Conservation (phyloP, 2,329 filamentous ascomycete genomes). For the Cordyceps pruinosa region DNA sequence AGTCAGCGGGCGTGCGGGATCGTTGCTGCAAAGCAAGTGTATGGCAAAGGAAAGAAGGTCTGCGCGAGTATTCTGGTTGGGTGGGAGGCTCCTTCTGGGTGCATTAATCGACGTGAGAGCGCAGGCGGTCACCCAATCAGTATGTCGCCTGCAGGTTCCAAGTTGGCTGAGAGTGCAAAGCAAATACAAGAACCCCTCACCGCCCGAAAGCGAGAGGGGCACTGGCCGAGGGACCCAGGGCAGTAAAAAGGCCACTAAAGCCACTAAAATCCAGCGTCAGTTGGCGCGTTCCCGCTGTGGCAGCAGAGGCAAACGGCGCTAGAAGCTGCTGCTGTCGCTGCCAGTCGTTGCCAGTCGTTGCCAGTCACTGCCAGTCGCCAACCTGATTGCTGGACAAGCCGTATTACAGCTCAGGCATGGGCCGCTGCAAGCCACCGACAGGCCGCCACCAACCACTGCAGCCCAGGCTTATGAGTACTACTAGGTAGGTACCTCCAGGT, state of each 20-base stretch:
- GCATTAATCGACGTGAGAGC: constrained; percentile 3
- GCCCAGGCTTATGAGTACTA: too few species aligned
- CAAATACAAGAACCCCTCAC: constrained; percentile 12
- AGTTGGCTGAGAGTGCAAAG: neutral
- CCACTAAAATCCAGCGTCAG: too few species aligned
- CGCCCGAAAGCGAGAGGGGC: constrained; percentile 9
- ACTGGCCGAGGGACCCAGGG: neutral
- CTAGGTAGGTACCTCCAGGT: too few species aligned
- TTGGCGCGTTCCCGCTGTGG: neutral
- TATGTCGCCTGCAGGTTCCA: constrained; percentile 7
- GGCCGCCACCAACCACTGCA: neutral
- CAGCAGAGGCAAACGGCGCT: neutral
- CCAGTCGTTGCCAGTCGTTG: neutral
- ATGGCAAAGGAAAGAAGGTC: neutral
- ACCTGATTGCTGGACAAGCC: too few species aligned
- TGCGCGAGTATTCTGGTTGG: neutral
- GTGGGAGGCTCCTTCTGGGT: constrained; percentile 3
- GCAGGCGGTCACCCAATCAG: constrained; percentile 6
- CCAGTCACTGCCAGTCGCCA: neutral
- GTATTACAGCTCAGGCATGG: too few species aligned
- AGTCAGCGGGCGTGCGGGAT: neutral
- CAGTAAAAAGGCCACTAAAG: neutral
- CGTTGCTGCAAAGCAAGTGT: neutral
- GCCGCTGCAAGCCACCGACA: too few species aligned
- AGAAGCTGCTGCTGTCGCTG: too few species aligned